Evolutionary conservation across 2,329 filamentous ascomycete genomes (phyloP).

Genomic region (Penicillium sclerotigenum): DNA sequence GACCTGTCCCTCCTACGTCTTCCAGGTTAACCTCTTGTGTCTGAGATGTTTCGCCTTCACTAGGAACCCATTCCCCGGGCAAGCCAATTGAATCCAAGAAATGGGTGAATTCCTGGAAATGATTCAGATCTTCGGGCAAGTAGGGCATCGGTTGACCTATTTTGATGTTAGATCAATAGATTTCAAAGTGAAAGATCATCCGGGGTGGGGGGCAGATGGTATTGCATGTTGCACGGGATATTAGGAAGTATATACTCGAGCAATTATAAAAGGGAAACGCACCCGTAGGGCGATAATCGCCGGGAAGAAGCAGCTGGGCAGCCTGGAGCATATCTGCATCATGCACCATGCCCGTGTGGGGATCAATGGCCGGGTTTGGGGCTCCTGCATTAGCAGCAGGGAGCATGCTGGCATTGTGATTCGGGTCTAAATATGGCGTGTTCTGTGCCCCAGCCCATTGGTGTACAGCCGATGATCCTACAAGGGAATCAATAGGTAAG

Average conservation of each 20-base stretch:
- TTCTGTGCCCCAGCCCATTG: constrained; percentile 30
- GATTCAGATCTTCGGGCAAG: constrained; percentile 33
- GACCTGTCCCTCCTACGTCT: constrained; percentile 21
- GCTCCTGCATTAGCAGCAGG: constrained; percentile 14
- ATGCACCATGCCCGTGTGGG: constrained; percentile 27
- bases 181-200: not conserved
- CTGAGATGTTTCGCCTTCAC: constrained; percentile 25
- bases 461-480: constrained; percentile 21
- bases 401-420: constrained; percentile 19
- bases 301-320: constrained; percentile 34
- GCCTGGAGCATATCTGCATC: constrained; percentile 41
- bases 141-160: constrained; percentile 31
- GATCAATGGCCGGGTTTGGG: constrained; percentile 12
- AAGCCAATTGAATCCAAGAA: constrained; percentile 37
- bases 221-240: not conserved
- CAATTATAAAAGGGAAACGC: constrained; percentile 6
- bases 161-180: constrained; percentile 3
- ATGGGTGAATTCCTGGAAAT: constrained; percentile 38
- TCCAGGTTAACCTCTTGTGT: constrained; percentile 24
- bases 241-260: not conserved
- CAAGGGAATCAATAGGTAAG: constrained; percentile 22
- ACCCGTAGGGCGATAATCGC: constrained; percentile 28
- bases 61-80: constrained; percentile 34
- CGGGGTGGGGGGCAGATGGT: too few relatives aligned
- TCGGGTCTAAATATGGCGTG: constrained; percentile 27